Evolutionary conservation across 2,329 filamentous ascomycete genomes (phyloP), one percentile per base, ranked within the genome.

Genomic region (Trichoderma afroharzianum): DNA sequence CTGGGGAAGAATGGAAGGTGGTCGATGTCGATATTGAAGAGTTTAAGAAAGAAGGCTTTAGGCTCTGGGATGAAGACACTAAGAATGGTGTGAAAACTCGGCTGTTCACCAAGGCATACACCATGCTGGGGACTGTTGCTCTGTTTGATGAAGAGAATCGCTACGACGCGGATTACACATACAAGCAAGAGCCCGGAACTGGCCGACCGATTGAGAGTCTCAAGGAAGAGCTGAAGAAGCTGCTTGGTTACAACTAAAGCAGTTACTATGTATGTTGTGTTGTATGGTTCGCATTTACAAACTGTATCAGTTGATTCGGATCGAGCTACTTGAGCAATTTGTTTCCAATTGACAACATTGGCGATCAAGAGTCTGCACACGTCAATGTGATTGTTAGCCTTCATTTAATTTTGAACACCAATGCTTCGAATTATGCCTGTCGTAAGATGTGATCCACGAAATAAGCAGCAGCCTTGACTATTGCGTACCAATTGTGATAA

Each of bases 101-200:
- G 24, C n/a, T 75, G 4, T 59, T 69, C 4, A 71, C 66, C 0
- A 28, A 66, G 26, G 72, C 73, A 3, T 76, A 75, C 28, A 43
- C 36, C 1, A 69, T 73, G 9, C 61, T 75, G 1, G 62, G 66
- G 3, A 74, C 74, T 7, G 72, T 61, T 8, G 73, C 70, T 1
- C 21, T 74, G 1, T 63, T 75, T 15, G 71, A 74, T 32, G 72
- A 74, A 18, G 21, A 66, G 2, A 74, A 74, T 39, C 53, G 67
- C 1, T 76, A 73, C 26, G 73, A 72, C 0, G 73, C 72, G 2
- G 61, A 74, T 21, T 75, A 71, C 32, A 58, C 30, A 18, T 7
- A 39, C 18, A 62, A 72, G 50, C 58, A 70, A 6, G 74, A 75
- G 21, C n/a, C 53, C 12, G 69, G 69, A 30, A 64, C 15, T 30